Percentiles rank a stretch among this genome's conserved stretches.
Conservation (phyloP, 1,284 basidiomycete genomes). For the Marasmius fiardii region DNA sequence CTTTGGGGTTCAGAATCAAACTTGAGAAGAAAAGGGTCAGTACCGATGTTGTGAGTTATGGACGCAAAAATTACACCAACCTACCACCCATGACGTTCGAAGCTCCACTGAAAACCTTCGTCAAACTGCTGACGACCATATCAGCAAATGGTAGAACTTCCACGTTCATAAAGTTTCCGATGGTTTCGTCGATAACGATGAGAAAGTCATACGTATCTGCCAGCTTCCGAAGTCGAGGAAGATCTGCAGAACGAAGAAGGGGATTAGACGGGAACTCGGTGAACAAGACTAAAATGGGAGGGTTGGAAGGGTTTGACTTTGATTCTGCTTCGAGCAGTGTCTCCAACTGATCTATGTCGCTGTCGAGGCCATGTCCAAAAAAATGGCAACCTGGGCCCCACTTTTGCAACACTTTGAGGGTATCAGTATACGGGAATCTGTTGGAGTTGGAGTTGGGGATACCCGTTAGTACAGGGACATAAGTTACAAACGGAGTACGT, state of each 20-base stretch:
- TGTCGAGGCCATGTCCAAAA: slow-evolving; percentile 78
- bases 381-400: slow-evolving; percentile 97
- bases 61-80: slow-evolving; percentile 42
- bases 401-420: slow-evolving; percentile 94
- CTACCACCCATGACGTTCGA: slow-evolving; percentile 98
- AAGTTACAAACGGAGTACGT: slow-evolving; percentile 22
- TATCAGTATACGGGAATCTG: slow-evolving; percentile 97
- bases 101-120: slow-evolving; percentile 95
- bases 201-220: slow-evolving; percentile 90
- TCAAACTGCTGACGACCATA: slow-evolving; percentile 91
- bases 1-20: slow-evolving; percentile 82
- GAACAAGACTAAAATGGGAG: slow-evolving; percentile 63
- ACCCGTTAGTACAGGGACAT: slow-evolving; percentile 3
- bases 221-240: slow-evolving; percentile 74
- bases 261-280: slow-evolving; percentile 97
- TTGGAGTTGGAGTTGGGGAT: no score
- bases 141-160: slow-evolving; percentile 90
- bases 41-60: not conserved
- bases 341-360: slow-evolving; percentile 77
- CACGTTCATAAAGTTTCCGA: slow-evolving; percentile 96
- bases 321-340: slow-evolving; percentile 51
- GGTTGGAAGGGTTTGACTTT: slow-evolving; percentile 36
- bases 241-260: slow-evolving; percentile 80
- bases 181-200: slow-evolving; percentile 92
- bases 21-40: slow-evolving; percentile 34